Conservation (phyloP, 2,329 filamentous ascomycete species). For the Bipolaris sorokiniana region DNA sequence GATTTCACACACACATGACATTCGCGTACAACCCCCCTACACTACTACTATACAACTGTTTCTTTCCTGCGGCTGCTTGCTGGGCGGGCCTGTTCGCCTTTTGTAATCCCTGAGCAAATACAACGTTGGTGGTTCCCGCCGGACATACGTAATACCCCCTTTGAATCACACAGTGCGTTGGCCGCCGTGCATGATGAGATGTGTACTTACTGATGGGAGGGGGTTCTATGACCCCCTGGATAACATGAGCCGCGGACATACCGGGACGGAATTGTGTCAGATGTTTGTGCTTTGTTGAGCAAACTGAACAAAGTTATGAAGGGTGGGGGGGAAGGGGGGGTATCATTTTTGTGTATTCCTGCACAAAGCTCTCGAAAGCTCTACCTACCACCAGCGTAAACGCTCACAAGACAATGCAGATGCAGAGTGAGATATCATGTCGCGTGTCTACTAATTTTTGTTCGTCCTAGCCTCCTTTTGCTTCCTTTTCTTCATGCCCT, state of each 20-base stretch:
- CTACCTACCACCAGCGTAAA: not conserved
- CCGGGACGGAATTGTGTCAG: too few species aligned
- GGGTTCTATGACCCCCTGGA: too few species aligned
- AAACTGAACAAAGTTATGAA: too few species aligned
- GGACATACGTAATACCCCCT: conserved; percentile 8
- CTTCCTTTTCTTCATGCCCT: conserved; percentile 73
- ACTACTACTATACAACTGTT: conserved; percentile 40
- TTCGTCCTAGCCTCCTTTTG: conserved; percentile 64
- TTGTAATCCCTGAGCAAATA: conserved; percentile 43
- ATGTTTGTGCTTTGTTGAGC: too few species aligned
- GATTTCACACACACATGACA: conserved; percentile 23
- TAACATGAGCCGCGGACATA: too few species aligned
- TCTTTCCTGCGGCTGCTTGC: conserved; percentile 34
- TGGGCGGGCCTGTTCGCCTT: conserved; percentile 38
- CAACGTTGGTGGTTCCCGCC: conserved; percentile 28
- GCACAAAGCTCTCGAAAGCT: not conserved
- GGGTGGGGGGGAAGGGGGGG: conserved; percentile 1
- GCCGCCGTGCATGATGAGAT: not conserved
- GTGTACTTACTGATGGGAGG: not conserved
- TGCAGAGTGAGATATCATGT: too few species aligned
- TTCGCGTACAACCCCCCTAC: conserved; percentile 18
- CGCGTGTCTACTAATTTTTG: not conserved
- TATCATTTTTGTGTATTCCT: conserved; percentile 5
- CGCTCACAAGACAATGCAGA: not conserved
- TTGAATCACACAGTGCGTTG: not conserved